Conservation (phyloP, 1,139 yeast genomes). For the Debaryomyces coudertii region DNA sequence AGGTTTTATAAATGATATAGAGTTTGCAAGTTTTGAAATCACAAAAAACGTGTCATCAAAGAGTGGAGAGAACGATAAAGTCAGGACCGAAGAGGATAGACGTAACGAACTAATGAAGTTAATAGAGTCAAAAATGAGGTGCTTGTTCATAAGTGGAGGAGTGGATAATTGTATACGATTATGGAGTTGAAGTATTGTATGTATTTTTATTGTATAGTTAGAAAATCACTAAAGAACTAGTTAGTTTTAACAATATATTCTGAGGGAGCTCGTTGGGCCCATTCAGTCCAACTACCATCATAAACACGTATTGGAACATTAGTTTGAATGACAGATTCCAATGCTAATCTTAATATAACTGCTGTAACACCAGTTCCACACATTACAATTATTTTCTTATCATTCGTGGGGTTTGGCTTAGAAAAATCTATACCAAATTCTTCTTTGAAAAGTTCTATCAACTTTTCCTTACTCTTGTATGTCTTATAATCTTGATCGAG, state of each 20-base stretch:
- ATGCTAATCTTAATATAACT: constrained; percentile 65
- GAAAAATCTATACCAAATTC: constrained; percentile 41
- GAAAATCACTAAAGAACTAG: constrained; percentile 5
- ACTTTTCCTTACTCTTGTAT: constrained; percentile 51
- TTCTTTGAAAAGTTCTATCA: constrained; percentile 46
- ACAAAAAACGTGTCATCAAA: constrained; percentile 8
- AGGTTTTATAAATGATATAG: constrained; percentile 69
- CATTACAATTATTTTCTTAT: constrained; percentile 67
- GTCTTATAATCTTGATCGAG: constrained; percentile 50
- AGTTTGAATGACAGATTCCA: constrained; percentile 56
- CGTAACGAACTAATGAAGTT: constrained; percentile 22
- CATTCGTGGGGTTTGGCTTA: constrained; percentile 24
- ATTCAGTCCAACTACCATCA: constrained; percentile 95
- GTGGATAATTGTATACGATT: constrained; percentile 56
- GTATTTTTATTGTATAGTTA: constrained; percentile 6
- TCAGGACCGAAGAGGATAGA: constrained; percentile 17
- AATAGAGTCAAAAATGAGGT: constrained; percentile 52
- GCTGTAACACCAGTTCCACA: constrained; percentile 98
- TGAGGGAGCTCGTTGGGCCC: constrained; percentile 50
- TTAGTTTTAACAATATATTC: constrained; percentile 33
- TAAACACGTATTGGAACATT: constrained; percentile 71
- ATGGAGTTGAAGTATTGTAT: constrained; percentile 45
- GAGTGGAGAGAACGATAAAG: constrained; percentile 21
- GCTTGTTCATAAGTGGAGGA: constrained; percentile 62
- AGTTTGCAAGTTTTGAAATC: constrained; percentile 55